Conservation (phyloP, 805 yeast species). For the Metschnikowia colocasiae region DNA sequence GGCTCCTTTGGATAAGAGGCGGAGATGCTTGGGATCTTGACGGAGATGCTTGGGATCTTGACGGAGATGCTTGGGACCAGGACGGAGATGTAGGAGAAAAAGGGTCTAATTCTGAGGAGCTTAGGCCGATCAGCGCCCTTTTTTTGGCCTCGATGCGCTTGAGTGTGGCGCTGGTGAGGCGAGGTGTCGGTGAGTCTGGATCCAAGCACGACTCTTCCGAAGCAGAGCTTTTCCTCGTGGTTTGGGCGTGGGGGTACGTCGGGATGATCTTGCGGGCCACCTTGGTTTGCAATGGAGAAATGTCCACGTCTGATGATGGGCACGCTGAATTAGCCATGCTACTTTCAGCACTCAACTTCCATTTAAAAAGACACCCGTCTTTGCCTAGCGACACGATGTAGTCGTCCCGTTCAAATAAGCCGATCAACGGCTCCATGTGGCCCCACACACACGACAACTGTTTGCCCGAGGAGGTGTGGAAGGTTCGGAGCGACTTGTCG, state of each 20-base stretch:
- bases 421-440: constrained; percentile 44
- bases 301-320: background rate
- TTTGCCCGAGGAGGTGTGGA: constrained; percentile 44
- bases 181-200: constrained; percentile 22
- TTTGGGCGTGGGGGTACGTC: background rate
- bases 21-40: background rate
- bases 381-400: constrained; percentile 43
- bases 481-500: constrained; percentile 57
- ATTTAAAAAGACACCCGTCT: constrained; percentile 54
- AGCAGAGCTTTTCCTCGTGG: background rate
- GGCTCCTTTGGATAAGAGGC: constrained; percentile 4
- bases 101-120: background rate
- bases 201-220: background rate
- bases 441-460: constrained; percentile 55
- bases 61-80: background rate
- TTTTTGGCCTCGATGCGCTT: constrained; percentile 31
- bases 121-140: constrained; percentile 6
- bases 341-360: constrained; percentile 29
- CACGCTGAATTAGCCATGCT: background rate
- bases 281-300: background rate
- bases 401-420: constrained; percentile 28
- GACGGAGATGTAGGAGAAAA: constrained; percentile 15
- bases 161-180: constrained; percentile 30
- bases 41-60: background rate
- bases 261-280: background rate